phyloP scores from a whole-genome alignment of 1,284 basidiomycete species.

The Xerocomus alliaceus region DNA sequence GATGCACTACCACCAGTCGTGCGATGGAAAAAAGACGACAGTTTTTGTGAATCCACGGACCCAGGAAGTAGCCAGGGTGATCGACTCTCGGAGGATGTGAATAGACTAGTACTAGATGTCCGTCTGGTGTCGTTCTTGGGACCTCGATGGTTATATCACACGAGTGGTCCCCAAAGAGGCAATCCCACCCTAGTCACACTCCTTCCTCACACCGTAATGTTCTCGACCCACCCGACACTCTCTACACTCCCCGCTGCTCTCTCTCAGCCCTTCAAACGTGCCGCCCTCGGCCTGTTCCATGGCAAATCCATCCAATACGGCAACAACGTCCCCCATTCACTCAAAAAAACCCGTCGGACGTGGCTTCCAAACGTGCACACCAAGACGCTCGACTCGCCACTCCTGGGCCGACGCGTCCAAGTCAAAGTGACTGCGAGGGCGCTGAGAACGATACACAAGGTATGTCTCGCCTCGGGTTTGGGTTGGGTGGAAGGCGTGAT shows the following conservation, averaged over 20 bases:
- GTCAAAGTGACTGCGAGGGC: slow-evolving; percentile 79
- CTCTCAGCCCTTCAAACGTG: slow-evolving; percentile 76
- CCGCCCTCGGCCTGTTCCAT: slow-evolving; percentile 80
- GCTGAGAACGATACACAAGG: slow-evolving; percentile 82
- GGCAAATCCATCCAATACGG: slow-evolving; percentile 82
- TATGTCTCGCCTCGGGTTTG: slow-evolving; percentile 32
- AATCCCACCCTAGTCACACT: too few species aligned
- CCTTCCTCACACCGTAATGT: slow-evolving; percentile 20
- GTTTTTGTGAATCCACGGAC: too few species aligned
- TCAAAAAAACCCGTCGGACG: slow-evolving; percentile 87
- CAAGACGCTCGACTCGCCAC: slow-evolving; percentile 73
- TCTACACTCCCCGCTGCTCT: slow-evolving; percentile 41
- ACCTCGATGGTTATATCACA: too few species aligned
- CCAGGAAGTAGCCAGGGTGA: too few species aligned
- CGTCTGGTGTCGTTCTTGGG: too few species aligned
- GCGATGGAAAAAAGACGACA: too few species aligned
- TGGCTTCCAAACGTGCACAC: slow-evolving; percentile 89
- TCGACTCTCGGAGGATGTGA: too few species aligned
- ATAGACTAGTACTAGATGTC: too few species aligned
- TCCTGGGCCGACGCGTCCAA: slow-evolving; percentile 61
- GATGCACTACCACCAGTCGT: too few species aligned
- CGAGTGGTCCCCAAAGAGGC: too few species aligned
- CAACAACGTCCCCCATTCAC: slow-evolving; percentile 91
- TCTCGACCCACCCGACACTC: slow-evolving; percentile 28
- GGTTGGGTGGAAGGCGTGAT: too few species aligned